Evolutionary conservation across 208 protist species (phyloP).

Genomic region (Leishmania tropica): DNA sequence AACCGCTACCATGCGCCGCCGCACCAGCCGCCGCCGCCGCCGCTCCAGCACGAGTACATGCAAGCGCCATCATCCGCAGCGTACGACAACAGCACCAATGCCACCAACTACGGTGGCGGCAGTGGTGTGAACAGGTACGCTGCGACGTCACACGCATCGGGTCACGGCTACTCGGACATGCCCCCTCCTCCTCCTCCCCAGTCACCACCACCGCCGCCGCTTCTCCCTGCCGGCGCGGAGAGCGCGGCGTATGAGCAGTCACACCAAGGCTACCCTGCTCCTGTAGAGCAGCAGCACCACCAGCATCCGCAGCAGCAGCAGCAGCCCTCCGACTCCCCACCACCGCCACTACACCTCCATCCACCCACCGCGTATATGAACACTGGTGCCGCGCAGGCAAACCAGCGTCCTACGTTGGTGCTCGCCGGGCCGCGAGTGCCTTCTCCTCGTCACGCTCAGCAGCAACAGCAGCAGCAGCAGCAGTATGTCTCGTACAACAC

Average conservation of each 20-base stretch:
- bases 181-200: constrained; percentile 7
- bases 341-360: constrained; percentile 17
- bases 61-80: constrained; percentile 1
- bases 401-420: not conserved
- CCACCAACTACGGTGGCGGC: not conserved
- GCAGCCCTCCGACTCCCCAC: not conserved
- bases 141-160: not conserved
- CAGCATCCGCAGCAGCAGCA: constrained; percentile 2
- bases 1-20: not conserved
- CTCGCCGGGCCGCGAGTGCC: not conserved
- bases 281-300: constrained; percentile 1
- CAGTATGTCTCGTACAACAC: constrained; percentile 1
- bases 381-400: constrained; percentile 1
- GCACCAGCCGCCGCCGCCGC: not conserved
- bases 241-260: not conserved
- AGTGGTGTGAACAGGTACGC: not conserved
- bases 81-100: not conserved
- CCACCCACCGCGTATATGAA: constrained; percentile 27
- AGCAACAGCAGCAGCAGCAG: constrained; percentile 11
- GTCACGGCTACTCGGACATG: not conserved
- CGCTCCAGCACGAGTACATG: not conserved
- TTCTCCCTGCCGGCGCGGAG: not conserved
- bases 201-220: constrained; percentile 15
- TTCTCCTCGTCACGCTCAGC: constrained; percentile 6
- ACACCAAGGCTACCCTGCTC: not conserved